Evolutionary conservation across 495 filamentous ascomycete genomes (phyloP).

Genomic region (Bathelium albidoporum): DNA sequence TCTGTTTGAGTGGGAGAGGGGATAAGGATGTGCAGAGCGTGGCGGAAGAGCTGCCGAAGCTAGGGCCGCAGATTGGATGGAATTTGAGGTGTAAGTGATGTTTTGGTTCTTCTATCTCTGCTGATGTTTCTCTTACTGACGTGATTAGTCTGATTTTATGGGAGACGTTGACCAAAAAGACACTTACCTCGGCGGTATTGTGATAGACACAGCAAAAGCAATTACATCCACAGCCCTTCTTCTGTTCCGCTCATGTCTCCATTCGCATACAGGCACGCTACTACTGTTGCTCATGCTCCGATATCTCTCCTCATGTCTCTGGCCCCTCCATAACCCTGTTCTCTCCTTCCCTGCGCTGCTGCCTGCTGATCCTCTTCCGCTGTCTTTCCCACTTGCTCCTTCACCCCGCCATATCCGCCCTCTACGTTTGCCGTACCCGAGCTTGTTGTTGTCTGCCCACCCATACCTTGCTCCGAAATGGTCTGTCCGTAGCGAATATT

Average conservation of each 20-base stretch:
- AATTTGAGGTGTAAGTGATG: constrained; percentile 58
- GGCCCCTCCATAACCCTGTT: constrained; percentile 48
- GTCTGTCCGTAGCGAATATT: constrained; percentile 42
- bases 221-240: neutral
- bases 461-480: constrained; percentile 49
- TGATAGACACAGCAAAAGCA: neutral
- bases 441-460: constrained; percentile 21
- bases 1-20: constrained; percentile 83
- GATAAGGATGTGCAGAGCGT: constrained; percentile 99
- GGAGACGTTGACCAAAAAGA: neutral
- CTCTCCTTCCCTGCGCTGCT: constrained; percentile 37
- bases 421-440: constrained; percentile 15
- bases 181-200: neutral
- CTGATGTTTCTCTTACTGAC: neutral
- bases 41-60: constrained; percentile 77
- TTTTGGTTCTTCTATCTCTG: neutral
- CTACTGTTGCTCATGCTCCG: constrained; percentile 35
- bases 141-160: neutral
- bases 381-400: constrained; percentile 14
- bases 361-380: constrained; percentile 22
- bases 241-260: neutral
- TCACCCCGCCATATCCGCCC: constrained; percentile 15
- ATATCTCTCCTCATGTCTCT: constrained; percentile 38
- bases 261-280: neutral
- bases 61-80: constrained; percentile 93